Percentiles rank a stretch among this genome's conserved stretches.
phyloP scores from a whole-genome alignment of 2,329 filamentous ascomycete genomes.

The Phaeosphaeria sp. region DNA sequence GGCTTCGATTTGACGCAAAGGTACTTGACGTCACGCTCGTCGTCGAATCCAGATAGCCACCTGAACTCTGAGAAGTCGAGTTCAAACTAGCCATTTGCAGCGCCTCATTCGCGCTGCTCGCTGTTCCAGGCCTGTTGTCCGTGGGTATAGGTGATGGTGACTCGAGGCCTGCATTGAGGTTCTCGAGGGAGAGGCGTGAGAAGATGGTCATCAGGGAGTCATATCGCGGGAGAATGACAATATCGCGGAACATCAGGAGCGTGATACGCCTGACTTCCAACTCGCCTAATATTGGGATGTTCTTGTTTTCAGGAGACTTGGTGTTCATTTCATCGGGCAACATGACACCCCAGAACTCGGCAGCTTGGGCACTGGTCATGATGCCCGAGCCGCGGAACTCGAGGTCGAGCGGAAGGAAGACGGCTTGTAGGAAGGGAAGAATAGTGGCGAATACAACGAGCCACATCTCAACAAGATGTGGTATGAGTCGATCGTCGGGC shows the following conservation, averaged over 20 bases:
- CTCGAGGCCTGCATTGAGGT: slow-evolving; percentile 58
- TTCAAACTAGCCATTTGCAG: slow-evolving; percentile 44
- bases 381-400: slow-evolving; percentile 90
- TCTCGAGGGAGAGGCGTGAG: slow-evolving; percentile 86
- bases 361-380: slow-evolving; percentile 78
- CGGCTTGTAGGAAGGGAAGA: slow-evolving; percentile 91
- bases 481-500: slow-evolving; percentile 87
- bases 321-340: slow-evolving; percentile 57
- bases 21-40: slow-evolving; percentile 60
- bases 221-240: slow-evolving; percentile 85
- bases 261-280: slow-evolving; percentile 90
- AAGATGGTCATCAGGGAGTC: slow-evolving; percentile 89
- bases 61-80: slow-evolving; percentile 69
- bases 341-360: slow-evolving; percentile 87
- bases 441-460: slow-evolving; percentile 89
- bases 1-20: slow-evolving; percentile 65
- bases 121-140: slow-evolving; percentile 38
- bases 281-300: slow-evolving; percentile 57
- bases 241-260: slow-evolving; percentile 86
- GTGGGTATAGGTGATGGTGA: slow-evolving; percentile 34
- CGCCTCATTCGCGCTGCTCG: slow-evolving; percentile 24
- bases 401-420: slow-evolving; percentile 90
- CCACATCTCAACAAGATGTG: slow-evolving; percentile 92
- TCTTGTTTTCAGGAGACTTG: slow-evolving; percentile 50
- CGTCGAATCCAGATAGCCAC: slow-evolving; percentile 75